phyloP scores from a whole-genome alignment of 1,284 basidiomycete genomes.

The Porodaedalea pini region DNA sequence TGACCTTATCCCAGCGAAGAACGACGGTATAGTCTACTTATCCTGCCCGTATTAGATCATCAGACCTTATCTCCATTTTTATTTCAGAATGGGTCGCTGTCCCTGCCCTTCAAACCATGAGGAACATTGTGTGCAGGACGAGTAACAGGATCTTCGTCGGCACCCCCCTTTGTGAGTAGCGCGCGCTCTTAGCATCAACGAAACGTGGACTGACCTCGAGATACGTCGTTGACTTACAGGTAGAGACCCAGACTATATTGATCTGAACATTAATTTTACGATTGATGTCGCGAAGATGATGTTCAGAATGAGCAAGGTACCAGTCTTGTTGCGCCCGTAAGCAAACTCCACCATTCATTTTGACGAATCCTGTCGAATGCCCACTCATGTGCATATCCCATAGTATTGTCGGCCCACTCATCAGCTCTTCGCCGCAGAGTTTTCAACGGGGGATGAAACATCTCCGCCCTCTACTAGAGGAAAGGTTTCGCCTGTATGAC shows the following conservation, averaged over 20 bases:
- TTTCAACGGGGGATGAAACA: constrained; percentile 27
- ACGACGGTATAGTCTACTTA: constrained; percentile 17
- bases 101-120: constrained; percentile 33
- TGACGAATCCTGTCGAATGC: neutral
- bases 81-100: constrained; percentile 37
- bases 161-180: constrained; percentile 35
- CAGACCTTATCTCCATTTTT: neutral
- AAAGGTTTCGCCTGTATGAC: constrained; percentile 32
- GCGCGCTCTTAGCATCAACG: neutral
- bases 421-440: constrained; percentile 3
- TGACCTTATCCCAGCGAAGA: constrained; percentile 24
- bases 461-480: constrained; percentile 36
- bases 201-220: neutral
- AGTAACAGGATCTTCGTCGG: constrained; percentile 42
- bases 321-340: constrained; percentile 30
- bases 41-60: neutral
- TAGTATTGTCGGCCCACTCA: constrained; percentile 8
- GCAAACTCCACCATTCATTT: neutral
- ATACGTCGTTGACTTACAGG: constrained; percentile 29
- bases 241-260: constrained; percentile 37
- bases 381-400: neutral
- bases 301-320: constrained; percentile 32
- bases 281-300: constrained; percentile 30
- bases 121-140: constrained; percentile 38
- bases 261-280: constrained; percentile 35